Evolutionary conservation across 352 stramenopile species (phyloP).

Genomic region (Pythium volutum): DNA sequence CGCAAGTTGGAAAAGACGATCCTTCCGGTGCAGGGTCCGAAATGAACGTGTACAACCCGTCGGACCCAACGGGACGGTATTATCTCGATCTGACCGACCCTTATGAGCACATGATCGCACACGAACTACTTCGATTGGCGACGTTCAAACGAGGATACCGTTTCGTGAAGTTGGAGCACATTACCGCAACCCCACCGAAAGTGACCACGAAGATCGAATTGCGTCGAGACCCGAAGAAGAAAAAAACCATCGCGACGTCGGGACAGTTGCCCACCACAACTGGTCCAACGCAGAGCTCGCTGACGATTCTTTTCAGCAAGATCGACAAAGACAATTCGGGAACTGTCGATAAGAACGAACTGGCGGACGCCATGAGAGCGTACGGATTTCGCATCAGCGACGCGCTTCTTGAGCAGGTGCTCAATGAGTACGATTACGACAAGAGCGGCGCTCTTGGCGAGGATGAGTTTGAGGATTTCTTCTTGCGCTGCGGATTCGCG

Average conservation of each 20-base stretch:
- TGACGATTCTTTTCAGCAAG: conserved; percentile 40
- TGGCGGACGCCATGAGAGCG: conserved; percentile 30
- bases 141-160: conserved; percentile 46
- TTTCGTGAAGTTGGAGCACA: conserved; percentile 55
- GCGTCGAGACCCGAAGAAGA: conserved; percentile 9
- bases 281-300: neutral
- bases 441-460: conserved; percentile 37
- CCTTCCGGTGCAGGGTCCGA: neutral
- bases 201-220: conserved; percentile 29
- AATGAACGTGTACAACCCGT: conserved; percentile 60
- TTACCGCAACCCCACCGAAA: conserved; percentile 15
- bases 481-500: conserved; percentile 50
- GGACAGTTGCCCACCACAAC: neutral
- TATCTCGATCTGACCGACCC: conserved; percentile 56
- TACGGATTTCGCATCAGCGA: conserved; percentile 40
- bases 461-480: conserved; percentile 56
- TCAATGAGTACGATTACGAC: conserved; percentile 60
- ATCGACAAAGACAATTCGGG: conserved; percentile 51
- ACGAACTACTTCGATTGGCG: conserved; percentile 63
- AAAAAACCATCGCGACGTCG: neutral
- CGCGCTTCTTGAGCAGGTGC: conserved; percentile 27
- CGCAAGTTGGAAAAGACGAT: neutral
- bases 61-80: conserved; percentile 54
- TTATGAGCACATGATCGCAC: conserved; percentile 74
- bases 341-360: conserved; percentile 38